Evolutionary conservation across 768 basidiomycete genomes (phyloP).

Genomic region (Collybiopsis confluens): DNA sequence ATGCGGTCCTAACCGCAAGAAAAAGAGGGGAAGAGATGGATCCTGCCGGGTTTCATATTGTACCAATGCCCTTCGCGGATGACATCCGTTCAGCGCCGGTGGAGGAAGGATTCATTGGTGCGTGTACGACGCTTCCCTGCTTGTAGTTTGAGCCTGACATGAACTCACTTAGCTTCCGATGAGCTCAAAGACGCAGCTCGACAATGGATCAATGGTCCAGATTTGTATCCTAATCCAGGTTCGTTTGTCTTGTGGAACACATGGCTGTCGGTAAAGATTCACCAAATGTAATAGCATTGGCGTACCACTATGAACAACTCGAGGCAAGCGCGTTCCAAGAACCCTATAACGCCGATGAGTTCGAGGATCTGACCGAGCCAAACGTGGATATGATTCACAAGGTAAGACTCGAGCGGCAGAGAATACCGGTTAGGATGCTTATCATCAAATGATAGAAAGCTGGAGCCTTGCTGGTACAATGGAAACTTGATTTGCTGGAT

Average conservation of each 20-base stretch:
- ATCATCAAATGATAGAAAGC: constrained; percentile 46
- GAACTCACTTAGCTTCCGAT: constrained; percentile 51
- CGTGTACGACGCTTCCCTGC: constrained; percentile 4
- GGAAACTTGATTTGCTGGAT: constrained; percentile 59
- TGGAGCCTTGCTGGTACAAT: constrained; percentile 62
- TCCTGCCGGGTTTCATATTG: constrained; percentile 89
- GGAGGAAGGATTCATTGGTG: constrained; percentile 64
- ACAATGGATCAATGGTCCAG: constrained; percentile 77
- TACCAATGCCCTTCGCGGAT: constrained; percentile 92
- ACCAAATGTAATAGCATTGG: constrained; percentile 50
- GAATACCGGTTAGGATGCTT: too few relatives aligned
- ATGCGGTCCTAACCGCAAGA: constrained; percentile 80
- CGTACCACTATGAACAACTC: constrained; percentile 85
- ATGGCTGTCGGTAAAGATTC: constrained; percentile 5
- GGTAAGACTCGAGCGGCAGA: too few relatives aligned
- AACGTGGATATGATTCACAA: constrained; percentile 76
- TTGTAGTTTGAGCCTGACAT: background rate
- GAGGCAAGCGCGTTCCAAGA: constrained; percentile 92
- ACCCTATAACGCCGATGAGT: constrained; percentile 71
- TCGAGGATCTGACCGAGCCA: constrained; percentile 81
- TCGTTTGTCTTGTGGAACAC: constrained; percentile 17
- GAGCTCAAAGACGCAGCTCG: constrained; percentile 62
- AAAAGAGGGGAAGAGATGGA: constrained; percentile 68
- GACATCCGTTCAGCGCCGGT: constrained; percentile 83
- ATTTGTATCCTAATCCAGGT: constrained; percentile 91